phyloP scores from a whole-genome alignment of 768 basidiomycete genomes.

The Dacryopinax spathularia region DNA sequence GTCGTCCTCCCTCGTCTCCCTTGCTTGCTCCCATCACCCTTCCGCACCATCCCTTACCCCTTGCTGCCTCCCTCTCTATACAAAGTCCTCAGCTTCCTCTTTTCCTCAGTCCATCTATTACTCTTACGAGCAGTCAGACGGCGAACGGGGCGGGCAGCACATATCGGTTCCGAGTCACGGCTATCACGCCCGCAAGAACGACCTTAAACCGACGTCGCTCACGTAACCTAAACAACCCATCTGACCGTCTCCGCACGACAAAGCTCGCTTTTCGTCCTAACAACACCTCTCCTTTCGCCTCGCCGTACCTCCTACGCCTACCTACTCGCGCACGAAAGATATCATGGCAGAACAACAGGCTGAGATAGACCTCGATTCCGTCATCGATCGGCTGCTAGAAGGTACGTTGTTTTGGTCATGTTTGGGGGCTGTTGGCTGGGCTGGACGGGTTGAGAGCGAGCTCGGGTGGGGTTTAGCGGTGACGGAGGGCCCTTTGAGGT shows the following conservation, averaged over 20 bases:
- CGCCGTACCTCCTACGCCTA: not conserved
- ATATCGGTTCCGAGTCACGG: not conserved
- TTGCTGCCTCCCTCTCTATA: not conserved
- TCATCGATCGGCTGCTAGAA: conserved; percentile 96
- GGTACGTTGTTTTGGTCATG: conserved; percentile 42
- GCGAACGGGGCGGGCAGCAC: not conserved
- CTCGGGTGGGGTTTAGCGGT: not conserved
- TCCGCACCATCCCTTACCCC: not conserved
- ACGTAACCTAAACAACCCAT: conserved; percentile 5
- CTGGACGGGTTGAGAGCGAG: not conserved
- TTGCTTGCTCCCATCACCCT: not conserved
- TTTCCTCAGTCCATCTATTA: not conserved
- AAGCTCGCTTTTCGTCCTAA: not conserved
- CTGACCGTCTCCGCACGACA: not conserved
- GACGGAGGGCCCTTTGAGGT: not conserved
- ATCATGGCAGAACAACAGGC: conserved; percentile 23
- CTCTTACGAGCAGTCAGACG: not conserved
- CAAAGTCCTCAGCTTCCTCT: not conserved
- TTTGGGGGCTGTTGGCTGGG: not conserved
- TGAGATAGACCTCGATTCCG: conserved; percentile 98
- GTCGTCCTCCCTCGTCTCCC: not conserved
- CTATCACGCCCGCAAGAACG: not conserved
- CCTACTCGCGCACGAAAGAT: not conserved
- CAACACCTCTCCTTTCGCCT: not conserved
- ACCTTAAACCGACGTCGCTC: not conserved